These are phyloP conservation scores for Aspergillus fischeri DNA, from an alignment of 2,329 filamentous ascomycete species.

Conservation along the genomic window DNA sequence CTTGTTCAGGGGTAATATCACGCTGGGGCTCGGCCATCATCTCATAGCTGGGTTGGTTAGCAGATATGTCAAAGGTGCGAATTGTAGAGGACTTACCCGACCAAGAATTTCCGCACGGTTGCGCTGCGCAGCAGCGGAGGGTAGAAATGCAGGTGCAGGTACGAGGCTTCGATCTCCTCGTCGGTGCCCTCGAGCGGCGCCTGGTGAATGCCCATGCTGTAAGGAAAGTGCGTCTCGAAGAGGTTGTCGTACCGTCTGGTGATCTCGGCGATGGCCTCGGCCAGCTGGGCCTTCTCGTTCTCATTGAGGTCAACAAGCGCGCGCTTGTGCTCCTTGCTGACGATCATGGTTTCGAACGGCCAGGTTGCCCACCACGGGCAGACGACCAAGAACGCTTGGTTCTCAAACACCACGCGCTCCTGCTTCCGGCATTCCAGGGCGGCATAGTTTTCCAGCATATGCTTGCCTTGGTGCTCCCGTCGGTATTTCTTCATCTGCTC, in stretches of 20 bases:
- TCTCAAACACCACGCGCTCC: constrained; percentile 85
- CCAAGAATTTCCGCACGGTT: constrained; percentile 91
- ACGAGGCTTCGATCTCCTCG: constrained; percentile 81
- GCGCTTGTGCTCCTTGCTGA: constrained; percentile 78
- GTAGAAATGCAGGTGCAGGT: constrained; percentile 97
- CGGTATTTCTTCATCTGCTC: constrained; percentile 75
- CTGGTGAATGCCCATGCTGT: constrained; percentile 95
- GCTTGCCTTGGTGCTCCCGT: constrained; percentile 63
- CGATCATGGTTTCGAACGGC: constrained; percentile 92
- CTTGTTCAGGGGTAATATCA: constrained; percentile 96
- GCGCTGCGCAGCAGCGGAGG: constrained; percentile 88
- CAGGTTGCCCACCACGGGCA: constrained; percentile 98
- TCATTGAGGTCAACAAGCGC: constrained; percentile 76
- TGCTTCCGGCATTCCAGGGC: constrained; percentile 74
- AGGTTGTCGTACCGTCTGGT: constrained; percentile 93
- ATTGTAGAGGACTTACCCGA: constrained; percentile 54
- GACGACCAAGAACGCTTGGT: constrained; percentile 76
- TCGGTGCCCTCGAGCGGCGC: constrained; percentile 77
- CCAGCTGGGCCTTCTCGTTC: constrained; percentile 67
- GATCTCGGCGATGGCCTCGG: constrained; percentile 81
- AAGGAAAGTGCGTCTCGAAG: constrained; percentile 94
- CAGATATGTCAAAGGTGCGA: constrained; percentile 1
- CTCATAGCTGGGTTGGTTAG: constrained; percentile 60
- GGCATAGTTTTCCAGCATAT: constrained; percentile 83
- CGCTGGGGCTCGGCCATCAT: constrained; percentile 96